These are phyloP conservation scores for Cystofilobasidium ferigula DNA, from an alignment of 768 basidiomycete species.

Conservation along the genomic window DNA sequence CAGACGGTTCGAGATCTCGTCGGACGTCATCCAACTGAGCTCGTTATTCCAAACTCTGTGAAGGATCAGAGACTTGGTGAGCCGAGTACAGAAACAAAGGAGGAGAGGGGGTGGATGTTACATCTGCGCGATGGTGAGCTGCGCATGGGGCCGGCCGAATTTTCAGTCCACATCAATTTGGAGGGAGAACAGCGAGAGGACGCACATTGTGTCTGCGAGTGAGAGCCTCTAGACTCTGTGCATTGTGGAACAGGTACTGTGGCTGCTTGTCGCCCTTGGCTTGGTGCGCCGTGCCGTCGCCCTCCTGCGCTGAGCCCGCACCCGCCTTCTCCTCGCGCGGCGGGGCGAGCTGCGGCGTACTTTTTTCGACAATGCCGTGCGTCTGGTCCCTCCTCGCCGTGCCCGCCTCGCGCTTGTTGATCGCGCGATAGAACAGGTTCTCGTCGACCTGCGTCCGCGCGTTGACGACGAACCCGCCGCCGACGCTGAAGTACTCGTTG, in stretches of 20 bases:
- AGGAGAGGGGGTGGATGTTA: background rate
- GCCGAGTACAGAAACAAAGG: constrained; percentile 31
- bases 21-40: constrained; percentile 60
- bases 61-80: background rate
- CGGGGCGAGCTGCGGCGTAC: constrained; percentile 36
- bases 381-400: constrained; percentile 49
- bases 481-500: constrained; percentile 67
- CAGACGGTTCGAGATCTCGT: constrained; percentile 40
- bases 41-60: constrained; percentile 72
- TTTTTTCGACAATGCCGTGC: constrained; percentile 47
- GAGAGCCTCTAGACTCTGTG: constrained; percentile 59
- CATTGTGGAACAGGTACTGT: constrained; percentile 72
- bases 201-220: constrained; percentile 73
- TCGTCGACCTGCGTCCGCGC: constrained; percentile 92
- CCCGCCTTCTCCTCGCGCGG: background rate
- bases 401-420: constrained; percentile 70
- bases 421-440: constrained; percentile 87
- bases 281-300: constrained; percentile 31
- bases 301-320: background rate
- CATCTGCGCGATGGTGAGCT: constrained; percentile 85
- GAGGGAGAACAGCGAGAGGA: constrained; percentile 24
- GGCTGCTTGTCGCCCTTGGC: constrained; percentile 52
- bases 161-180: background rate
- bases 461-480: constrained; percentile 60
- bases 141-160: too few species aligned